Evolutionary conservation across 495 filamentous ascomycete species (phyloP).

Genomic region (Clohesyomyces aquaticus): DNA sequence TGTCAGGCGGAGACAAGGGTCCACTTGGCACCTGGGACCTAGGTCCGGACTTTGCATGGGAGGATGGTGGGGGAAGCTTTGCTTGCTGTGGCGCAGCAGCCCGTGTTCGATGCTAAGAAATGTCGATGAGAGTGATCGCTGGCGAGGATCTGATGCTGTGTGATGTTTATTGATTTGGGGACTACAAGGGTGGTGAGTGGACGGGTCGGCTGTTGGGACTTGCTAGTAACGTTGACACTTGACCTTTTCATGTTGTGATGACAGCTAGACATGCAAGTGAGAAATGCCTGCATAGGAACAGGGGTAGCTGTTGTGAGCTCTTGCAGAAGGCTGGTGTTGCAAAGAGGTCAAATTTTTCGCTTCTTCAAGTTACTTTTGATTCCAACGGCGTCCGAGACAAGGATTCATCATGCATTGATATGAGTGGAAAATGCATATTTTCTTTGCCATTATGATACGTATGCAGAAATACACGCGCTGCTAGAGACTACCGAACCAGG

Average conservation of each 20-base stretch:
- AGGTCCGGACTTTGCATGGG: too few relatives aligned
- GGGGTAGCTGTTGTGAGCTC: neutral
- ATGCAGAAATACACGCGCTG: neutral
- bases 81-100: conserved; percentile 9
- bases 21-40: too few relatives aligned
- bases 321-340: too few relatives aligned
- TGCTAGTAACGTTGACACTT: neutral
- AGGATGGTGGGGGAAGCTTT: neutral
- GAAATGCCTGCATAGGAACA: neutral
- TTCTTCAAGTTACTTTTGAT: too few relatives aligned
- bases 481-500: neutral
- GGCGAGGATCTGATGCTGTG: conserved; percentile 14
- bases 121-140: conserved; percentile 1
- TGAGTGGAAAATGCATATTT: neutral
- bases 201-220: neutral
- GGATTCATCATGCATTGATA: neutral
- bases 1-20: too few relatives aligned
- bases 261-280: conserved; percentile 12
- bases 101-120: conserved; percentile 3
- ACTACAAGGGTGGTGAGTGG: neutral
- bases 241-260: conserved; percentile 11
- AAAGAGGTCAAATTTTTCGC: too few relatives aligned
- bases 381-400: too few relatives aligned
- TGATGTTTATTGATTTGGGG: conserved; percentile 26
- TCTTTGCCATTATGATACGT: neutral